Percentiles rank a stretch among this genome's conserved stretches.
phyloP scores from a whole-genome alignment of 2,329 filamentous ascomycete genomes.

The Colletotrichum navitas region DNA sequence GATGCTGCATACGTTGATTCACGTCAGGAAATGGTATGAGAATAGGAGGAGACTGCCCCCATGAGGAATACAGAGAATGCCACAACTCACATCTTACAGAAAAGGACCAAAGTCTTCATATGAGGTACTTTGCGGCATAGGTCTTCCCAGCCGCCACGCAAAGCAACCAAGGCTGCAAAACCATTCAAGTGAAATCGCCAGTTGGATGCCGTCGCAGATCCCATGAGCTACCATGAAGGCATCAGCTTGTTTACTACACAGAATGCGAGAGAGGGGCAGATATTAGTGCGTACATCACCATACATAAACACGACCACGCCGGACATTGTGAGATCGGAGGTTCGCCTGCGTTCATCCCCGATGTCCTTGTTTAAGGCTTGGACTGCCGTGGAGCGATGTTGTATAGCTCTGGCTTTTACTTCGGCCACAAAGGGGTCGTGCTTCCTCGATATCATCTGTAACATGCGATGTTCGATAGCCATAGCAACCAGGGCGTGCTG shows the following conservation, averaged over 20 bases:
- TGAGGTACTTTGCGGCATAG: background rate
- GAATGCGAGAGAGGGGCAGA: background rate
- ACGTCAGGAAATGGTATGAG: background rate
- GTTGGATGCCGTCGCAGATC: conserved; percentile 48
- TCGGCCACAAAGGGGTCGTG: conserved; percentile 38
- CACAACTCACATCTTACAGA: conserved; percentile 24
- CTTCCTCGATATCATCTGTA: conserved; percentile 38
- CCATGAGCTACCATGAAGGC: conserved; percentile 25
- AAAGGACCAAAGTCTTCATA: background rate
- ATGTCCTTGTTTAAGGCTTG: conserved; percentile 50
- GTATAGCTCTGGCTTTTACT: conserved; percentile 47
- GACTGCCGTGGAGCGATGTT: conserved; percentile 49
- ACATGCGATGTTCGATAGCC: conserved; percentile 51
- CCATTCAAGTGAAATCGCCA: conserved; percentile 53
- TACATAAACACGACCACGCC: conserved; percentile 33
- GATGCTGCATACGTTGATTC: conserved; percentile 44
- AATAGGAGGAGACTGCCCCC: background rate
- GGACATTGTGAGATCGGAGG: conserved; percentile 5
- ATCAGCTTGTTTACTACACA: background rate
- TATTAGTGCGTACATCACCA: conserved; percentile 13
- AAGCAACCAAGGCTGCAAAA: conserved; percentile 18
- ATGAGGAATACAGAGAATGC: no score
- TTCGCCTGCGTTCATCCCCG: conserved; percentile 40
- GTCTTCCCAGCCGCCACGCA: conserved; percentile 34
- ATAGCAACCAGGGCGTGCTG: conserved; percentile 47